Conservation (phyloP, 2,329 filamentous ascomycete genomes). For the Coniochaeta pulveracea region DNA sequence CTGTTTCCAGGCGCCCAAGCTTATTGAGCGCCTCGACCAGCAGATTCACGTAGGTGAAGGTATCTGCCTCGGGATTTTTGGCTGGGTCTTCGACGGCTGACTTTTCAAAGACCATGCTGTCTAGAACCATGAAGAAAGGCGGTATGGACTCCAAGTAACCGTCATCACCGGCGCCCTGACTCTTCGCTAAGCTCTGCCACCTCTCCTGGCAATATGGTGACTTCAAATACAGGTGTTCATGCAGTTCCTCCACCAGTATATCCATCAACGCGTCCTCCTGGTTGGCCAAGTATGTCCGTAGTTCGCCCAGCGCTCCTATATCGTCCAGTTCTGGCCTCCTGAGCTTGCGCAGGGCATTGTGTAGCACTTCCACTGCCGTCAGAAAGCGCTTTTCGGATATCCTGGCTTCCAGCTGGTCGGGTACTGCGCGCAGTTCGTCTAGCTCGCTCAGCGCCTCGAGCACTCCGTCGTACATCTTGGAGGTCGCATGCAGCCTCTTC, state of each 20-base stretch:
- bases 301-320: constrained; percentile 77
- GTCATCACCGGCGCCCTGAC: constrained; percentile 43
- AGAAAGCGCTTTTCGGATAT: constrained; percentile 96
- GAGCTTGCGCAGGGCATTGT: constrained; percentile 74
- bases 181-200: constrained; percentile 75
- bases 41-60: constrained; percentile 83
- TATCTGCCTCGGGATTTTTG: constrained; percentile 90
- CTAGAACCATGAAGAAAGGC: constrained; percentile 49
- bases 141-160: constrained; percentile 33
- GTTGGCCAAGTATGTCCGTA: constrained; percentile 80
- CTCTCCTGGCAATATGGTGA: constrained; percentile 94
- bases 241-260: constrained; percentile 91
- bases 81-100: constrained; percentile 73
- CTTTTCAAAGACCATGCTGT: constrained; percentile 47
- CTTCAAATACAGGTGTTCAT: constrained; percentile 94
- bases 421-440: constrained; percentile 79
- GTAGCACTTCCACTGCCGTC: constrained; percentile 82
- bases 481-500: constrained; percentile 76
- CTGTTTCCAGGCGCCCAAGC: constrained; percentile 73
- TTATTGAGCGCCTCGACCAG: constrained; percentile 85
- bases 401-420: constrained; percentile 83
- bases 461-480: constrained; percentile 83
- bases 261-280: constrained; percentile 89
- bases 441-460: constrained; percentile 73
- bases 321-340: constrained; percentile 81